Base-by-base conservation (phyloP, 2,329 filamentous ascomycete genomes). In the Chaetomium strumarium region DNA sequence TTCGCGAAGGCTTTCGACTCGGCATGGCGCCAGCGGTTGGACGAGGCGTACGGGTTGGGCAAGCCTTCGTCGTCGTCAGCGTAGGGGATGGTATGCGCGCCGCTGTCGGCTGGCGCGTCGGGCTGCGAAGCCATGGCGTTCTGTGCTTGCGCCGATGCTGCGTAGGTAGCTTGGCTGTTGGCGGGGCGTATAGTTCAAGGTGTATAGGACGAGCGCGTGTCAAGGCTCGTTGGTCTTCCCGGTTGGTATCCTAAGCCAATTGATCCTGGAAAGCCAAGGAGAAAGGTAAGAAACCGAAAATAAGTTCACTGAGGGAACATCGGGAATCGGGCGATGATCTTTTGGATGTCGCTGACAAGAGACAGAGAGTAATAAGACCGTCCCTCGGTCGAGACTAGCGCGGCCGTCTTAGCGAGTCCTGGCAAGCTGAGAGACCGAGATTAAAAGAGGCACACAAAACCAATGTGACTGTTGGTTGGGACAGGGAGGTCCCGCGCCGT, bases 1-100 rank as follows among this genome's bases (percentile, higher is more conserved):
- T 73, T 73, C 46, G 74, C 73, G 62, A 74, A 85, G 33, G 78
- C 71, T 12, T 71, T 70, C 1, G 81, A 84, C 64, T 85, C 82
- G 63, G 84, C 78, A 63, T 85, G 82, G 51, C 81, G 77, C 82
- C 82, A 85, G 60, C 72, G 72, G 63, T 70, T 82, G 38, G 74
- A 62, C 9, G 81, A 84, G 36, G 76, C 75, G 62, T 84, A 70
- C 2, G 77, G 78, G 61, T 83, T 81, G 53, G 63, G 68, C 33
- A 59, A 57, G 34, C 58, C 34, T 5, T n/a, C 12, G 3, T n/a
- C 13, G 13, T 59, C 43, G 12, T n/a, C 16, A 42, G 66, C 59
- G 53, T 58, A 53, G 3, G 49, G 20, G 53, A 57, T 49, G 52
- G 57, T 55, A 54, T 40, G 14, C 40, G 14, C 10, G 17, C 5